Conservation (phyloP, 208 protist genomes). For the Leishmania mexicana region DNA sequence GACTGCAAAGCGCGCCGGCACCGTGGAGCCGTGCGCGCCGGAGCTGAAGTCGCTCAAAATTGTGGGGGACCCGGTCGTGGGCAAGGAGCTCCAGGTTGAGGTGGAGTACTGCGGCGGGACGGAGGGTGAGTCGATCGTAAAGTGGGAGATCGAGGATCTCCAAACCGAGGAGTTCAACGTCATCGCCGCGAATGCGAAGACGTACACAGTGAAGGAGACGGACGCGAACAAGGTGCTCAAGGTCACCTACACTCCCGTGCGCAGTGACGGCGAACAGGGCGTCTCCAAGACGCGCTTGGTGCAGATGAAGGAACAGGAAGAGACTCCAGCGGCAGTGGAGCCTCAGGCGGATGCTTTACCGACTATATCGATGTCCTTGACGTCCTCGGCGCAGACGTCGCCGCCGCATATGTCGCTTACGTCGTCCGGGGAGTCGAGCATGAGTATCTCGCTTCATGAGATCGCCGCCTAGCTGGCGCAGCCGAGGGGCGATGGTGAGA, state of each 20-base stretch:
- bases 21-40: conserved; percentile 58
- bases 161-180: conserved; percentile 58
- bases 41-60: conserved; percentile 72
- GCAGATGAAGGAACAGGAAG: conserved; percentile 26
- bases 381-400: neutral
- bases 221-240: conserved; percentile 79
- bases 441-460: conserved; percentile 4
- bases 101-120: conserved; percentile 80
- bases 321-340: conserved; percentile 7
- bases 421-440: neutral
- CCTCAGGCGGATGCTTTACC: conserved; percentile 12
- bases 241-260: conserved; percentile 86
- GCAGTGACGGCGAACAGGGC: conserved; percentile 73
- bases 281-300: conserved; percentile 72
- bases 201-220: conserved; percentile 62
- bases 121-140: conserved; percentile 66
- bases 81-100: conserved; percentile 62
- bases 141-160: conserved; percentile 76
- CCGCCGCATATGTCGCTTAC: neutral
- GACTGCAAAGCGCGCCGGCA: conserved; percentile 42
- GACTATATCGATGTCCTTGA: neutral
- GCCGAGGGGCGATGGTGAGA: conserved; percentile 18
- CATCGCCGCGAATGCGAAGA: conserved; percentile 48
- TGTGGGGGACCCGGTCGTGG: conserved; percentile 60
- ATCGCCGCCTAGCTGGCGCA: neutral